Conservation (phyloP, 2,329 filamentous ascomycete genomes). For the Trichoderma sp. region DNA sequence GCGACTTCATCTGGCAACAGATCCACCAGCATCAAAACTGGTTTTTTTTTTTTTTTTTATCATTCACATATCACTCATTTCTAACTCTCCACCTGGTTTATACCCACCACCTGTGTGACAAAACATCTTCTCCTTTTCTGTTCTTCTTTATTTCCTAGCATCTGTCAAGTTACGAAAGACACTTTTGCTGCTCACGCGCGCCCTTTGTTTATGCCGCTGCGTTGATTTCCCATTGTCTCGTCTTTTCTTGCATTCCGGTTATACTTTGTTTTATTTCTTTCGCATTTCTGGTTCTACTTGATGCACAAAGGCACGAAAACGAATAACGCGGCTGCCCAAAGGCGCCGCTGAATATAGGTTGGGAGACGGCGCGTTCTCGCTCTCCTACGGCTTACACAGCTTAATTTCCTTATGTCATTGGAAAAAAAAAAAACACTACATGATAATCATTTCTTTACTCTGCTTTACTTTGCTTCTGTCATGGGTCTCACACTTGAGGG, state of each 20-base stretch:
- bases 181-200: slow-evolving; percentile 17
- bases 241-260: slow-evolving; percentile 6
- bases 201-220: slow-evolving; percentile 1
- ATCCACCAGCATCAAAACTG: slow-evolving; percentile 33
- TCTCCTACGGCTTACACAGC: background rate
- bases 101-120: background rate
- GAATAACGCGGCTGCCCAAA: background rate
- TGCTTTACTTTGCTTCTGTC: background rate
- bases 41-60: slow-evolving; percentile 5
- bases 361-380: background rate
- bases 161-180: slow-evolving; percentile 9
- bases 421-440: background rate
- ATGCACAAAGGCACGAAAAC: background rate
- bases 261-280: slow-evolving; percentile 14
- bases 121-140: background rate
- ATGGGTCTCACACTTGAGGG: background rate
- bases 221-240: background rate
- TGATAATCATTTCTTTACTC: background rate
- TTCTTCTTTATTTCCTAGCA: background rate
- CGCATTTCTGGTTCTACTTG: background rate
- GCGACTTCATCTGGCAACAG: slow-evolving; percentile 40
- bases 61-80: slow-evolving; percentile 7
- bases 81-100: background rate
- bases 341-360: background rate
- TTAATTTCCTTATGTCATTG: slow-evolving; percentile 5